Evolutionary conservation across 257 asterid species (phyloP), one percentile per base, ranked within the genome.

Genomic region (Rhazya stricta): DNA sequence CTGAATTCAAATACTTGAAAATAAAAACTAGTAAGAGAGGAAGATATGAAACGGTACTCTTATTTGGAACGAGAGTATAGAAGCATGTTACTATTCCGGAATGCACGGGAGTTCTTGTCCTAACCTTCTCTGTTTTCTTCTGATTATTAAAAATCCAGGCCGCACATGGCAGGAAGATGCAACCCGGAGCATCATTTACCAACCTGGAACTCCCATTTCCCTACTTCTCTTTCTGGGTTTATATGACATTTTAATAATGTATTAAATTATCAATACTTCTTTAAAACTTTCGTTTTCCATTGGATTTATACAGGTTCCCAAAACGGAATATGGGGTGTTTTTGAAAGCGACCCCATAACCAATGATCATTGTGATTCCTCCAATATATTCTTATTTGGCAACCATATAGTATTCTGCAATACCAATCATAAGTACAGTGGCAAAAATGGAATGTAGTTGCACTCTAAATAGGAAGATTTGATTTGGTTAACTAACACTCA

Each of bases 111-210:
- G 79, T 41, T 81, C 76, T 39, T 72, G 83, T 77, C 85, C 76
- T 62, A 48, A 81, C 53, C 37, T 50, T 29, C 45, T 72, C 73
- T 77, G 85, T 81, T 25, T 81, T 80, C 75, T 83, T 74, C 79
- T 79, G 43, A 82, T 41, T 80, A 80, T 80, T 78, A 77, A 75
- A n/a, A 86, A 56, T 63, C 81, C 72, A 70, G 21, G 66, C 60
- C 5, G 90, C 87, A 88, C 90, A 88, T 88, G 92, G 89, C 79
- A 79, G 82, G 85, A 84, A 77, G 83, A 80, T 85, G 78, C 81
- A 77, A 45, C 42, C 79, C 77, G 69, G 69, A 81, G 53, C 81
- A 77, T 84, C 79, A 79, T 81, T 77, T 72, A 79, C 86, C 85
- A 79, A 85, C 85, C 86, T 73, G 45, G 74, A 83, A 76, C 69